Evolutionary conservation across 441 rosid genomes (phyloP).

Genomic region (Gossypium schwendimanii): DNA sequence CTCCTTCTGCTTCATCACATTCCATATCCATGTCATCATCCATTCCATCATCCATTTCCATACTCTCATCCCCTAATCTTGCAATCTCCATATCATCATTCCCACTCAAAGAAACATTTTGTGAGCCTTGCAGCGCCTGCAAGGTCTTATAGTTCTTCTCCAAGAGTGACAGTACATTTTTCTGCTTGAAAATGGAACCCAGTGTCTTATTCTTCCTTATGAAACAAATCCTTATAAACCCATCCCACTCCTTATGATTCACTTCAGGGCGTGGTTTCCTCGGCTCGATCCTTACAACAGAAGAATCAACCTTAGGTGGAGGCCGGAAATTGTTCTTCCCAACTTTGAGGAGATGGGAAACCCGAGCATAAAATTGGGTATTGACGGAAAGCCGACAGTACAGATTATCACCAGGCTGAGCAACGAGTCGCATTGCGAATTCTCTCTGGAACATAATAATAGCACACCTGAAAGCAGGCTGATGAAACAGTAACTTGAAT

Average conservation of each 20-base stretch:
- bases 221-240: slow-evolving; percentile 74
- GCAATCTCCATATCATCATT: slow-evolving; percentile 26
- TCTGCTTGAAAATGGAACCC: slow-evolving; percentile 70
- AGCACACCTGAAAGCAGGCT: slow-evolving; percentile 75
- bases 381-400: slow-evolving; percentile 84
- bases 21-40: slow-evolving; percentile 61
- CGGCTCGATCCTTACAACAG: slow-evolving; percentile 86
- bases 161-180: slow-evolving; percentile 52
- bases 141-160: slow-evolving; percentile 82
- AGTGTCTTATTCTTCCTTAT: slow-evolving; percentile 83
- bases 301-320: slow-evolving; percentile 92
- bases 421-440: slow-evolving; percentile 88
- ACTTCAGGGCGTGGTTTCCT: slow-evolving; percentile 63
- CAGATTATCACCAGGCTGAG: slow-evolving; percentile 76
- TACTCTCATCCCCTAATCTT: slow-evolving; percentile 30
- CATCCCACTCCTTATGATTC: slow-evolving; percentile 81
- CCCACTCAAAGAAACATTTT: slow-evolving; percentile 18
- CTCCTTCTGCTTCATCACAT: slow-evolving; percentile 36
- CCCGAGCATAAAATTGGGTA: slow-evolving; percentile 79
- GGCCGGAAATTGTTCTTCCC: slow-evolving; percentile 95
- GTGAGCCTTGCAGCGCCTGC: slow-evolving; percentile 42
- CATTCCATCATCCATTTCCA: slow-evolving; percentile 47
- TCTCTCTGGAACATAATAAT: slow-evolving; percentile 89
- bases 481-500: slow-evolving; percentile 60
- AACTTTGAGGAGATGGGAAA: slow-evolving; percentile 80